Percentiles rank a stretch among this genome's conserved stretches.
Evolutionary conservation across 2,329 filamentous ascomycete genomes (phyloP).

Genomic region (Hypoxylon rubiginosum): DNA sequence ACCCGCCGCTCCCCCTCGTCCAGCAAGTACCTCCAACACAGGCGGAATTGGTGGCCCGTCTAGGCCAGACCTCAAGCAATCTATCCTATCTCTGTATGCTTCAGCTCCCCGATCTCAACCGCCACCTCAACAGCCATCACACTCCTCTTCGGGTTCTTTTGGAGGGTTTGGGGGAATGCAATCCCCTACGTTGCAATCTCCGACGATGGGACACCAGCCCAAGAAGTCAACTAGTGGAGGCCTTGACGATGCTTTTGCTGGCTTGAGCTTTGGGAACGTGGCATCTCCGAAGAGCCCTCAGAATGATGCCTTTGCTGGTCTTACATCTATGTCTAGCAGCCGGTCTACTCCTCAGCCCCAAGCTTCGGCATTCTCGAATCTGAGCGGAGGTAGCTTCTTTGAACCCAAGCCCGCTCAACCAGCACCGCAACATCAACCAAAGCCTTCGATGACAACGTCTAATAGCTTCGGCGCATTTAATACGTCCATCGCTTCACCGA

Average conservation of each 20-base stretch:
- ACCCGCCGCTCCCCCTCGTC: conserved; percentile 78
- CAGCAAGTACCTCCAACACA: conserved; percentile 83
- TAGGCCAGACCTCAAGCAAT: conserved; percentile 94
- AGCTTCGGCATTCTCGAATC: conserved; percentile 56
- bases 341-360: conserved; percentile 56
- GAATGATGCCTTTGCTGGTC: conserved; percentile 56
- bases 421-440: conserved; percentile 66
- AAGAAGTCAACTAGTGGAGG: conserved; percentile 68
- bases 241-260: conserved; percentile 85
- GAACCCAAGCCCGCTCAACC: conserved; percentile 76
- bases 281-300: conserved; percentile 57
- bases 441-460: conserved; percentile 56
- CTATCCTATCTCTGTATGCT: conserved; percentile 94
- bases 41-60: conserved; percentile 74
- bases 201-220: conserved; percentile 63
- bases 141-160: conserved; percentile 74
- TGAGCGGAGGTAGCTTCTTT: conserved; percentile 85
- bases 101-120: conserved; percentile 83
- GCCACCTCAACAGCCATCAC: conserved; percentile 63
- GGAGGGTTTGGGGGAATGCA: conserved; percentile 78
- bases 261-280: conserved; percentile 70
- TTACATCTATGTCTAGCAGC: conserved; percentile 55
- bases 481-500: conserved; percentile 58
- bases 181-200: conserved; percentile 69
- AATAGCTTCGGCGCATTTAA: conserved; percentile 76